Evolutionary conservation across 306 rosid genomes (phyloP), one percentile per base, ranked within the genome.

Genomic region (Vigna hirtella): DNA sequence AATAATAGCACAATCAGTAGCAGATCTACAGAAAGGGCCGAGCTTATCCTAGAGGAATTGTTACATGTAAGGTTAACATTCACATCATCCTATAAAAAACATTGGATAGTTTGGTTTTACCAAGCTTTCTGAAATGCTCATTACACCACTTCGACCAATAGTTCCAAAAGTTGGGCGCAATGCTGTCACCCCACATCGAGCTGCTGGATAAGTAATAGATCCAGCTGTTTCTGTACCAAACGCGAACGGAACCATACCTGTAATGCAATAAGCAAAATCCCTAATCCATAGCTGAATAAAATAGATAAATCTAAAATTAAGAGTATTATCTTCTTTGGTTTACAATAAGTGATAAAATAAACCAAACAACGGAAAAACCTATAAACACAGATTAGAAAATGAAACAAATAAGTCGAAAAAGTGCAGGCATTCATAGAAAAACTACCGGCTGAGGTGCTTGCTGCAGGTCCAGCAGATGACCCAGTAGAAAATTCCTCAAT

Each of bases 101-200:
- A 72, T 70, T 30, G 3, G 53, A 52, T 42, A 66, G 34, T 28
- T 74, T 28, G 17, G 50, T 49, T 50, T 20, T 88, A 93, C 96
- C 92, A 87, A 74, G 88, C 96, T 93, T 77, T 93, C 96, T 11
- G 97, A 90, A 71, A 93, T 85, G 88, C 96, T 87, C 93, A 91
- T 91, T 22, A 91, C 93, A 74, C 96, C 97, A 2, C 85, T 93
- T 66, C 96, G 90, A 58, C 93, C 98, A 47, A 91, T 87, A 5
- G 82, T 68, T 9, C 93, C 96, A 61, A 93, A 93, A 18, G 92
- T 90, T 55, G 97, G 97, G 8, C 90, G 90, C 77, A 90, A 66
- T 11, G 96, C 96, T 0, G 91, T 90, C 79, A 87, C 91, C 0
- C 98, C 97, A 81, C 97, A 91, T 16, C 90, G 86, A 73, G 97